Evolutionary conservation across 805 yeast genomes (phyloP).

Genomic region (Lipomyces orientalis): DNA sequence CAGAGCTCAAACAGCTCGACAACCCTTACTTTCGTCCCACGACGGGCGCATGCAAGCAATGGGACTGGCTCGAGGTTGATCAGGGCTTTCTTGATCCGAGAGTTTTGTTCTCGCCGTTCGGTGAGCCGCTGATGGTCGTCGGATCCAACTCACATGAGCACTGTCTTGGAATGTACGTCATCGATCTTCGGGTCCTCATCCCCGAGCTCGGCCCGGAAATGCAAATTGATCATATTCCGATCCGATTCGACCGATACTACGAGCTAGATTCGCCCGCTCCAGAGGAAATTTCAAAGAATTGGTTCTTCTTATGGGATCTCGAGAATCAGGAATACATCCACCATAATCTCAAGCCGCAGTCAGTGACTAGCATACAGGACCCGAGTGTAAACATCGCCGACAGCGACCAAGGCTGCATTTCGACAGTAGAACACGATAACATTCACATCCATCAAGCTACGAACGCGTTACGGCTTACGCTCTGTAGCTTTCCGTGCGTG

Average conservation of each 20-base stretch:
- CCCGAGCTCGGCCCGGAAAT: constrained; percentile 12
- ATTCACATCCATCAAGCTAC: constrained; percentile 19
- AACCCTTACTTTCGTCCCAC: constrained; percentile 7
- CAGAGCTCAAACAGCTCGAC: neutral
- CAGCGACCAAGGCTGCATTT: constrained; percentile 3
- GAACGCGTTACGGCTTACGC: constrained; percentile 19
- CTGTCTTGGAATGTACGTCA: constrained; percentile 22
- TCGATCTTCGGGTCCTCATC: constrained; percentile 23
- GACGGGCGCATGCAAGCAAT: constrained; percentile 10
- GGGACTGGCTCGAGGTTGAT: constrained; percentile 13
- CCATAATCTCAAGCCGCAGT: constrained; percentile 9
- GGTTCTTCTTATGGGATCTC: constrained; percentile 16
- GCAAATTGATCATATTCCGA: constrained; percentile 8
- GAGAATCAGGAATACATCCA: constrained; percentile 15
- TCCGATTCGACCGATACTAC: constrained; percentile 9
- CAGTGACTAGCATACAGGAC: constrained; percentile 1
- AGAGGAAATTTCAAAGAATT: constrained; percentile 21
- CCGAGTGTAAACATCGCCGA: constrained; percentile 10
- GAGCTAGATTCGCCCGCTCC: constrained; percentile 19
- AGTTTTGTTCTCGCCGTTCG: constrained; percentile 22
- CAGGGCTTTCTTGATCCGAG: constrained; percentile 25
- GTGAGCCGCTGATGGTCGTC: constrained; percentile 28
- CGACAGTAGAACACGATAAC: neutral
- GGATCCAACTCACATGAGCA: constrained; percentile 18
- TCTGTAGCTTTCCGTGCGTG: constrained; percentile 19